Percentiles rank a stretch among this genome's conserved stretches.
Conservation (phyloP, 2,329 filamentous ascomycete species). For the Ophidiomyces ophidiicola region DNA sequence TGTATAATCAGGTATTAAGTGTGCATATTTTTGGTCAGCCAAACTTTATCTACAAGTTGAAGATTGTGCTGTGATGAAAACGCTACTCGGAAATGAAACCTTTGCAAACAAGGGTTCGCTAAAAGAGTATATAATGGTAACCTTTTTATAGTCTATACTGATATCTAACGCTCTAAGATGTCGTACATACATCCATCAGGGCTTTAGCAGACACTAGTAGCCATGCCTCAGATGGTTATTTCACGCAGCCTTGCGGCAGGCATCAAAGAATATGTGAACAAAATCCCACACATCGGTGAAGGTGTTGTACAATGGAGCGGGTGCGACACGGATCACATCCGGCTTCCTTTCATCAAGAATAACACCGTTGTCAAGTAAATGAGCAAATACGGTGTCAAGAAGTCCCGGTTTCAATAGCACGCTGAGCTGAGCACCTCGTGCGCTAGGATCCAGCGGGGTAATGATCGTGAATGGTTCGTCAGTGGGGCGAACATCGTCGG, state of each 20-base stretch:
- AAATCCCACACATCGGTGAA: constrained; percentile 62
- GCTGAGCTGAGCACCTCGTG: constrained; percentile 69
- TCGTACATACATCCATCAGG: too few species aligned
- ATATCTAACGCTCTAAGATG: too few species aligned
- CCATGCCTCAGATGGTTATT: not conserved
- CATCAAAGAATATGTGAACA: constrained; percentile 40
- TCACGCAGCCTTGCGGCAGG: constrained; percentile 31
- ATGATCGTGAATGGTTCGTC: constrained; percentile 47
- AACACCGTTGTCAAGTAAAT: constrained; percentile 55
- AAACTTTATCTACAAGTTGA: too few species aligned
- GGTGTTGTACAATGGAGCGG: constrained; percentile 71
- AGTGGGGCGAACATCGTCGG: constrained; percentile 20
- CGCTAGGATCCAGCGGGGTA: constrained; percentile 54
- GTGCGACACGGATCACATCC: constrained; percentile 71
- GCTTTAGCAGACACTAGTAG: not conserved
- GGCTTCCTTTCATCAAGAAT: constrained; percentile 76
- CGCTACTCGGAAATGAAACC: too few species aligned
- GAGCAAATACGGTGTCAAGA: constrained; percentile 53
- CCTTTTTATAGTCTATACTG: too few species aligned
- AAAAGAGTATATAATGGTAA: too few species aligned
- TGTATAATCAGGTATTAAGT: too few species aligned
- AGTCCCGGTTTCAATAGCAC: constrained; percentile 55
- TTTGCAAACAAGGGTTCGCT: too few species aligned
- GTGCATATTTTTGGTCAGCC: too few species aligned
- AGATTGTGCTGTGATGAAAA: too few species aligned